Conservation (phyloP, 176 grass and related monocot species). For the bread wheat (Triticum aestivum) region IWGSC_CS_RefSeq_v2.1 NC_057805.1:17234593-17235092, state of each 20-base stretch:
- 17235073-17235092: no score
- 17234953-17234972: neutral
- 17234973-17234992: no score
- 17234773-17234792: neutral
- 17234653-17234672: neutral
- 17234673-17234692: neutral
- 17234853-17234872: no score
- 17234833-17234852: neutral
- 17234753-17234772: neutral
- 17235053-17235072: no score
- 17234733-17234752: neutral
- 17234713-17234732: neutral
- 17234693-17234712: neutral
- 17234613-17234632: conserved; percentile 1
- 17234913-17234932: neutral
- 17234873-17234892: neutral
- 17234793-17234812: neutral
- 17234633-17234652: neutral
- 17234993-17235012: no score
- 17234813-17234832: neutral
- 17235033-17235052: no score
- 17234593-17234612: neutral
- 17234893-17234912: neutral
- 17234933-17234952: neutral
- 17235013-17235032: no score